Evolutionary conservation across 116 monocot species (phyloP).

Genomic region (Trichopus zeylanicus): DNA sequence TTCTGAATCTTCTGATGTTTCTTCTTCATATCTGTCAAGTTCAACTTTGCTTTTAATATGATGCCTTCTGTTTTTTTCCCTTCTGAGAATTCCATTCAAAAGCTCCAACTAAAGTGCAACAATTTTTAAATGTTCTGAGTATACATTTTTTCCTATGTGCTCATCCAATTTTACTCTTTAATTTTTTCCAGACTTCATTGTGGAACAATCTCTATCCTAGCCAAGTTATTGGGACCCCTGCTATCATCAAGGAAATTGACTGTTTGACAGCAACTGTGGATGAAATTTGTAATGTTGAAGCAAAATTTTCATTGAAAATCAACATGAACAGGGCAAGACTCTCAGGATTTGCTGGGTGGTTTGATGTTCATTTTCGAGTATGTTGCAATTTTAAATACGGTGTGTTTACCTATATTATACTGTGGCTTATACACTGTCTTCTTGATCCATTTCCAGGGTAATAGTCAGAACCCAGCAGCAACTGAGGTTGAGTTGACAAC

Average conservation of each 20-base stretch:
- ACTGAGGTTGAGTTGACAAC: constrained; percentile 70
- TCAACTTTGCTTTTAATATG: too few relatives aligned
- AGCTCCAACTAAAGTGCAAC: too few relatives aligned
- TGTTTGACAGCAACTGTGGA: constrained; percentile 83
- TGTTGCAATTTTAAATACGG: constrained; percentile 4
- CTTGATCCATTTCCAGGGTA: constrained; percentile 53
- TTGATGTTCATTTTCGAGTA: constrained; percentile 98
- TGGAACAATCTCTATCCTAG: constrained; percentile 86
- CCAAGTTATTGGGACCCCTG: constrained; percentile 65
- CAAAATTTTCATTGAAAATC: constrained; percentile 41
- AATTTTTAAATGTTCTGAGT: neutral
- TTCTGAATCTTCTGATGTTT: too few relatives aligned
- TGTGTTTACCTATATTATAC: neutral
- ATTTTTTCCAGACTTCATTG: constrained; percentile 56
- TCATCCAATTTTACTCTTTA: neutral
- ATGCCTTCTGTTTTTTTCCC: too few relatives aligned
- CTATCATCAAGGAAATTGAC: constrained; percentile 79
- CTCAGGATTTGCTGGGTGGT: constrained; percentile 91
- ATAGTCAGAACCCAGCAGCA: constrained; percentile 34
- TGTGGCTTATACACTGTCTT: neutral
- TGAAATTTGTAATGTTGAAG: constrained; percentile 52
- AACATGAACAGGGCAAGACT: constrained; percentile 41
- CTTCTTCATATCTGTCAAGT: too few relatives aligned
- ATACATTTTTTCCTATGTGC: neutral
- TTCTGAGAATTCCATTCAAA: too few relatives aligned